A percentile compares a stretch with the other conserved stretches of the same genome.
Conservation (phyloP, 495 filamentous ascomycete species). For the Parachaetomium inaequale region DNA sequence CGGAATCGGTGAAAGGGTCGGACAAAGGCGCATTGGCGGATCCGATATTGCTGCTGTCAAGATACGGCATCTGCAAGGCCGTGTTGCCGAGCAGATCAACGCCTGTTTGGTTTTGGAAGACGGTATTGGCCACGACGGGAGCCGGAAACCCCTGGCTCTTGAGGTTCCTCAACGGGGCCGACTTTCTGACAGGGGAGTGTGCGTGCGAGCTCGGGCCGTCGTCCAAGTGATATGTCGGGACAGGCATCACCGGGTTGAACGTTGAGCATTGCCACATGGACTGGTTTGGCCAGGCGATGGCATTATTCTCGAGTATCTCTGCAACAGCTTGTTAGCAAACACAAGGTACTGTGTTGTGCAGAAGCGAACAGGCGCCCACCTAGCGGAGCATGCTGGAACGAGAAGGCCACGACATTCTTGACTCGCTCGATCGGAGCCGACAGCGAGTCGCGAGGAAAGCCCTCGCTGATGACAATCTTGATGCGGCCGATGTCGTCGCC, state of each 20-base stretch:
- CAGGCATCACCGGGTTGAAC: constrained; percentile 35
- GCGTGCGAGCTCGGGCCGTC: constrained; percentile 41
- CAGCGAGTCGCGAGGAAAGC: constrained; percentile 53
- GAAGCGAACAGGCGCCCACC: constrained; percentile 44
- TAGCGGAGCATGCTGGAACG: constrained; percentile 82
- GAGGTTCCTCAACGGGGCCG: constrained; percentile 12
- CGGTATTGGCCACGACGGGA: neutral
- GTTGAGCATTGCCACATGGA: constrained; percentile 61
- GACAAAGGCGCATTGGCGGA: constrained; percentile 20
- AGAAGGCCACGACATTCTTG: constrained; percentile 72
- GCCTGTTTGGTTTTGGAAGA: constrained; percentile 21
- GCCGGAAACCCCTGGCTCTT: constrained; percentile 20
- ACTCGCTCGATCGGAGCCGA: constrained; percentile 61
- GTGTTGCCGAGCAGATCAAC: constrained; percentile 21
- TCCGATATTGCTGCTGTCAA: constrained; percentile 23
- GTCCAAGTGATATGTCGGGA: constrained; percentile 40
- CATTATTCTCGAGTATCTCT: constrained; percentile 70
- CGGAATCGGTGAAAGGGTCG: constrained; percentile 39
- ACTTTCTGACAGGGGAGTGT: constrained; percentile 41
- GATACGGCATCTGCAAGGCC: constrained; percentile 17
- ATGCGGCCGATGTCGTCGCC: constrained; percentile 68
- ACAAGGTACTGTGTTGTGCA: neutral
- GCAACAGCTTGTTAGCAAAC: constrained; percentile 4
- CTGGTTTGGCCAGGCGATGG: constrained; percentile 80
- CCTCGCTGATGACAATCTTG: constrained; percentile 74